A percentile compares a stretch with the other conserved stretches of the same genome.
Conservation (phyloP, 371 early-diverging fungal species). For the Fennellomyces sp. region DNA sequence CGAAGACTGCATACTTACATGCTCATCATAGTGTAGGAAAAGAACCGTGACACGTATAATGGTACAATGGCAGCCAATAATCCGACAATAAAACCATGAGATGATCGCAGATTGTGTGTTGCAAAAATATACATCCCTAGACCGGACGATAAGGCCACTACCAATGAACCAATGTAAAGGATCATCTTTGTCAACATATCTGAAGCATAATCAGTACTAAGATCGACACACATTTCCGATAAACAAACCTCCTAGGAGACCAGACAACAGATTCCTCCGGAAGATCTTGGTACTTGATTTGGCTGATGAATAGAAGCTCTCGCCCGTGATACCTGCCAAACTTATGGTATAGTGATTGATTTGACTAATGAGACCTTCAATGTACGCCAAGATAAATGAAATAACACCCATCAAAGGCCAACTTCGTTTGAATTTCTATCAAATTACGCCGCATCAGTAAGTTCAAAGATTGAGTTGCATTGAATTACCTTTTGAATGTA, state of each 20-base stretch:
- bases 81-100: conserved; percentile 74
- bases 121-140: conserved; percentile 70
- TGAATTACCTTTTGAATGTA: conserved; percentile 48
- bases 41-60: conserved; percentile 69
- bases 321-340: conserved; percentile 74
- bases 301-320: conserved; percentile 62
- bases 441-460: not conserved
- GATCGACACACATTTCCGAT: not conserved
- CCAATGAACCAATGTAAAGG: conserved; percentile 54
- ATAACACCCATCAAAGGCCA: conserved; percentile 32
- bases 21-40: conserved; percentile 73
- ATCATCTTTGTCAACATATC: conserved; percentile 59
- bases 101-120: conserved; percentile 60
- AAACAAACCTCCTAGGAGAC: conserved; percentile 58
- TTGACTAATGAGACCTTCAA: conserved; percentile 58
- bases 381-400: conserved; percentile 22
- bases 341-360: conserved; percentile 76
- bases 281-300: conserved; percentile 71
- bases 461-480: not conserved
- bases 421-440: conserved; percentile 30
- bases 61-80: conserved; percentile 66
- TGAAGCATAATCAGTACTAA: conserved; percentile 18
- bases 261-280: conserved; percentile 71
- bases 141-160: conserved; percentile 62
- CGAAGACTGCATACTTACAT: conserved; percentile 60